Evolutionary conservation across 352 stramenopile species (phyloP).

Genomic region (Phytophthora ohioensis): DNA sequence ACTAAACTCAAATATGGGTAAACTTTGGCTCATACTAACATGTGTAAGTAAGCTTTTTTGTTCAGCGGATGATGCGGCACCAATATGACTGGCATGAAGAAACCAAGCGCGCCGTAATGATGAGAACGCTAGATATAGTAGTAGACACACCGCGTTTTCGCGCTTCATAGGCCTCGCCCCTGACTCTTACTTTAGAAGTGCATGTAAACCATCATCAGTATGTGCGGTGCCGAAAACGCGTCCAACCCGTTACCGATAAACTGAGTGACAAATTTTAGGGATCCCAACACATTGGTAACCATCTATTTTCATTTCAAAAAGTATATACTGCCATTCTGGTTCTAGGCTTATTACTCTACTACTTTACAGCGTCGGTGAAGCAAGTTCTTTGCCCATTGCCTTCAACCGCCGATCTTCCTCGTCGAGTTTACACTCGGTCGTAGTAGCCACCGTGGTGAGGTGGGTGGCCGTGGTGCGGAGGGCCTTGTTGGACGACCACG

Average conservation of each 20-base stretch:
- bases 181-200: too few species aligned
- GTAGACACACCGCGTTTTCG: not conserved
- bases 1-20: not conserved
- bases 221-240: too few species aligned
- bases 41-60: not conserved
- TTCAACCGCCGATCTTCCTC: slow-evolving; percentile 5
- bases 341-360: not conserved
- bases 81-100: not conserved
- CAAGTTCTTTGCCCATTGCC: not conserved
- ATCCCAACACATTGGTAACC: too few species aligned
- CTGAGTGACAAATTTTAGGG: too few species aligned
- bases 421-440: slow-evolving; percentile 28
- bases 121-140: not conserved
- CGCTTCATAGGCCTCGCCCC: too few species aligned
- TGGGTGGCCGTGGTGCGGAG: slow-evolving; percentile 25
- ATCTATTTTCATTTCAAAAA: too few species aligned
- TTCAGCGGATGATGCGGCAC: not conserved
- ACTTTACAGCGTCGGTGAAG: slow-evolving; percentile 1
- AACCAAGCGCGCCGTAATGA: not conserved
- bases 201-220: too few species aligned
- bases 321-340: too few species aligned
- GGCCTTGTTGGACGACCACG: slow-evolving; percentile 39
- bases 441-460: slow-evolving; percentile 33
- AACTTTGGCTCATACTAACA: not conserved
- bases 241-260: too few species aligned